A percentile compares a stretch with the other conserved stretches of the same genome.
Evolutionary conservation across 371 early-diverging fungal species (phyloP).

Genomic region (Mucor circinelloides): DNA sequence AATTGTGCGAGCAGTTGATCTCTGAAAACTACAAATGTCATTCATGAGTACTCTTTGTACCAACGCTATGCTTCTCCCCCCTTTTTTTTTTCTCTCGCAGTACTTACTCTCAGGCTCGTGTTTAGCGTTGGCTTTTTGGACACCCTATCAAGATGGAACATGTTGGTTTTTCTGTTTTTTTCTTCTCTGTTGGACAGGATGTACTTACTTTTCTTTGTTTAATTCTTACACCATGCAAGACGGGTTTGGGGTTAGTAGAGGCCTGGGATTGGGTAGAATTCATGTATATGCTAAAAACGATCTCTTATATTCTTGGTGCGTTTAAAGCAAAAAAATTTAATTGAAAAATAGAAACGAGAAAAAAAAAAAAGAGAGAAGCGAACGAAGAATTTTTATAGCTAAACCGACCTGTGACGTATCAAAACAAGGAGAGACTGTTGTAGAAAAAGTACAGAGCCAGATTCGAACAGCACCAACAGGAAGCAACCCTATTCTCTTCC

Average conservation of each 20-base stretch:
- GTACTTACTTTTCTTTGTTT: slow-evolving; percentile 71
- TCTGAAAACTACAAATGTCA: slow-evolving; percentile 60
- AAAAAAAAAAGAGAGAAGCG: neutral
- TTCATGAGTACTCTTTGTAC: neutral
- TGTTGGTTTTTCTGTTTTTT: neutral
- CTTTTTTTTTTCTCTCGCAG: neutral
- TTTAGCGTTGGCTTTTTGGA: slow-evolving; percentile 83
- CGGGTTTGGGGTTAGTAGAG: slow-evolving; percentile 61
- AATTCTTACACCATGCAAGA: slow-evolving; percentile 83
- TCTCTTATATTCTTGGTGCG: slow-evolving; percentile 21
- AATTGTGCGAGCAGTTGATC: slow-evolving; percentile 73
- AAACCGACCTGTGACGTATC: neutral
- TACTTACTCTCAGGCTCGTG: slow-evolving; percentile 79
- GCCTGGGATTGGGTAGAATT: slow-evolving; percentile 62
- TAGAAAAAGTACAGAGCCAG: neutral
- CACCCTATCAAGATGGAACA: slow-evolving; percentile 56
- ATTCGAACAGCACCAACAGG: neutral
- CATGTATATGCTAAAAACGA: slow-evolving; percentile 48
- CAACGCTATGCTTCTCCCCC: too few relatives aligned
- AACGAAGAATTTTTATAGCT: slow-evolving; percentile 1
- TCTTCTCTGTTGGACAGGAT: neutral
- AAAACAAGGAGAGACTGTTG: neutral
- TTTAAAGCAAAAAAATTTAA: slow-evolving; percentile 5
- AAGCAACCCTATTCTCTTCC: neutral
- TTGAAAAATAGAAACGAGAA: neutral